A percentile compares a stretch with the other conserved stretches of the same genome.
Conservation (phyloP, 2,329 filamentous ascomycete genomes). For the Paraphaeosphaeria minitans region DNA sequence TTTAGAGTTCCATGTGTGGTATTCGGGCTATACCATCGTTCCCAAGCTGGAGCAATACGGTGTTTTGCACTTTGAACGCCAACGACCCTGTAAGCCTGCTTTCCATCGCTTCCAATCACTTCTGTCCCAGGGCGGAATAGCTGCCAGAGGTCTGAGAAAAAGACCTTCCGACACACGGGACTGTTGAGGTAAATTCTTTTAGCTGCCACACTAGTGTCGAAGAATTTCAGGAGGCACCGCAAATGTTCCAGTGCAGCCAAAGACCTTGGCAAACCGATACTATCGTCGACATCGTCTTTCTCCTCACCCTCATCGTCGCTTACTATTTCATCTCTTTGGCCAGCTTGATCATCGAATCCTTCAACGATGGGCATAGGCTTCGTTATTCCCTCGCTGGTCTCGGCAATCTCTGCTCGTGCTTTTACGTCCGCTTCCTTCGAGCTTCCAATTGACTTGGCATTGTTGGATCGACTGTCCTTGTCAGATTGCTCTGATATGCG, state of each 20-base stretch:
- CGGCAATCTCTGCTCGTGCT: too few relatives aligned
- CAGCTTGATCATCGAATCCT: too few relatives aligned
- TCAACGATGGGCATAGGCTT: too few relatives aligned
- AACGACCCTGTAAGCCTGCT: constrained; percentile 30
- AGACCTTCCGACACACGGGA: constrained; percentile 10
- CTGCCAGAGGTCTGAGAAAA: constrained; percentile 32
- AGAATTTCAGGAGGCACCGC: constrained; percentile 4
- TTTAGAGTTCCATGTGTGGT: neutral
- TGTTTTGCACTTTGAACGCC: constrained; percentile 16
- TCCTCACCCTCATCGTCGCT: neutral
- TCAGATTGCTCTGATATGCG: too few relatives aligned
- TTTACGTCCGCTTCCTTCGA: too few relatives aligned
- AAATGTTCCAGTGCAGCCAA: neutral
- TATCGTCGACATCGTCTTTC: neutral
- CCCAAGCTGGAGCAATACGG: constrained; percentile 8
- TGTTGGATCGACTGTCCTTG: too few relatives aligned
- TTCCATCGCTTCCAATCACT: constrained; percentile 18
- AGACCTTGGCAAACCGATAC: neutral
- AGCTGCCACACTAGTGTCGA: neutral
- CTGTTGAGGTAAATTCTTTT: constrained; percentile 7
- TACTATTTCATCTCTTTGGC: neutral
- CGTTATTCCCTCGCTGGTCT: too few relatives aligned
- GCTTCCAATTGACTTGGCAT: too few relatives aligned
- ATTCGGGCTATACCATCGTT: neutral
- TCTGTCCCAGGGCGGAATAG: constrained; percentile 27